Percentiles rank a stretch among this genome's conserved stretches.
These are phyloP conservation scores for Tulasnella calospora DNA, from an alignment of 768 basidiomycete genomes.

Conservation along the genomic window DNA sequence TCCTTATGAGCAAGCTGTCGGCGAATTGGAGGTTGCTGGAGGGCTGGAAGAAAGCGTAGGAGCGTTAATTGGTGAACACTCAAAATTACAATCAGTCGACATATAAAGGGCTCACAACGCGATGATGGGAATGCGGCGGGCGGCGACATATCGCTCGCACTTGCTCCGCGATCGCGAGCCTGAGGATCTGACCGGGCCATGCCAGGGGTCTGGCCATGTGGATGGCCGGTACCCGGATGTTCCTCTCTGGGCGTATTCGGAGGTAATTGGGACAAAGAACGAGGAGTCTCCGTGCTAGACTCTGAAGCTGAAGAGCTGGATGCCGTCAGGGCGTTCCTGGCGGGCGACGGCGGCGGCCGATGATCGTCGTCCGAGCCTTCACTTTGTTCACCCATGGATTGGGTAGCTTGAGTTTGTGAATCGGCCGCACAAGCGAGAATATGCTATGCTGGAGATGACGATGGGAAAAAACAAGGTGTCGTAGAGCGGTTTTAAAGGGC, in stretches of 20 bases:
- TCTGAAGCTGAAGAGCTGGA: slow-evolving; percentile 7
- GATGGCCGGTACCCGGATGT: neutral
- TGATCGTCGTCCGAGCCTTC: neutral
- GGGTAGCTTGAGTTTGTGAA: neutral
- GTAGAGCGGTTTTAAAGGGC: neutral
- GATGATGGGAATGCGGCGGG: neutral
- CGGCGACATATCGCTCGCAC: neutral
- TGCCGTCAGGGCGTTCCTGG: neutral
- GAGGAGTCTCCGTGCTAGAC: neutral
- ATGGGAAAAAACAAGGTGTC: neutral
- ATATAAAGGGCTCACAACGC: neutral
- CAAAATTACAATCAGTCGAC: neutral
- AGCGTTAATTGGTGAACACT: neutral
- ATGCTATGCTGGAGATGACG: neutral
- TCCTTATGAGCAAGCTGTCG: neutral
- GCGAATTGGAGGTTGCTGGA: neutral
- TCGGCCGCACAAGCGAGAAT: neutral
- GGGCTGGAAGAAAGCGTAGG: neutral
- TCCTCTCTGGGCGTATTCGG: neutral
- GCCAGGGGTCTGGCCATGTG: neutral
- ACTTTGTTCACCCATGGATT: neutral
- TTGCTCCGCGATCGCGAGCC: neutral
- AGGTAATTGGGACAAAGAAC: neutral
- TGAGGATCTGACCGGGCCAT: neutral
- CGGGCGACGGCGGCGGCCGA: neutral